Evolutionary conservation across 306 rosid genomes (phyloP).

Genomic region (Psophocarpus tetragonolobus): DNA sequence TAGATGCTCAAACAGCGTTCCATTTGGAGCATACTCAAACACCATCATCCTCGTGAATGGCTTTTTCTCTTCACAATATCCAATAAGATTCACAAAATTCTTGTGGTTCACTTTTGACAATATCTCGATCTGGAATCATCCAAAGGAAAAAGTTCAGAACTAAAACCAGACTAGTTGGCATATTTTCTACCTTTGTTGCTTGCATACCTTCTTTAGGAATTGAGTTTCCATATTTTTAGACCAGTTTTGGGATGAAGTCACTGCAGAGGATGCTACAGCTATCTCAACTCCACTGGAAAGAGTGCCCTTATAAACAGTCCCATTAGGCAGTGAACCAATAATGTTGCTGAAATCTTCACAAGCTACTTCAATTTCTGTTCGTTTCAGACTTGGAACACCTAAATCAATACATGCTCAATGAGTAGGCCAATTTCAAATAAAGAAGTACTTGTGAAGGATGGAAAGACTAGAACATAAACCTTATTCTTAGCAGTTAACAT

Average conservation of each 20-base stretch:
- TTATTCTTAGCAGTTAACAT: not conserved
- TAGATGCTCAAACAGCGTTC: conserved; percentile 88
- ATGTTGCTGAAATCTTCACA: conserved; percentile 98
- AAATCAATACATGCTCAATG: conserved; percentile 28
- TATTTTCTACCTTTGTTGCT: conserved; percentile 6
- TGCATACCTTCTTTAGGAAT: conserved; percentile 72
- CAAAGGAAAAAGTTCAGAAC: conserved; percentile 15
- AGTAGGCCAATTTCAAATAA: conserved; percentile 6
- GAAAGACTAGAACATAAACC: conserved; percentile 1
- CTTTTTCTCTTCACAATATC: conserved; percentile 78
- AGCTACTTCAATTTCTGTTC: conserved; percentile 76
- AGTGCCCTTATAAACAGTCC: conserved; percentile 83
- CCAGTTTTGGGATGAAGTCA: conserved; percentile 61
- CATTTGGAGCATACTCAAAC: conserved; percentile 96
- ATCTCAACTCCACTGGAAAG: conserved; percentile 97
- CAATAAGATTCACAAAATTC: conserved; percentile 83
- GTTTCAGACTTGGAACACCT: conserved; percentile 89
- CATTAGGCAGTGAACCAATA: conserved; percentile 60
- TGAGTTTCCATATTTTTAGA: conserved; percentile 64
- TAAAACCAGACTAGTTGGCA: conserved; percentile 6
- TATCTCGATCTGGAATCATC: conserved; percentile 60
- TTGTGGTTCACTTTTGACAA: conserved; percentile 86
- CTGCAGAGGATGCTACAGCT: conserved; percentile 67
- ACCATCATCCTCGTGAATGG: conserved; percentile 98
- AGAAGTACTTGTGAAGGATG: not conserved